Evolutionary conservation across 2,329 filamentous ascomycete genomes (phyloP).

Genomic region (Diaporthe amygdali): DNA sequence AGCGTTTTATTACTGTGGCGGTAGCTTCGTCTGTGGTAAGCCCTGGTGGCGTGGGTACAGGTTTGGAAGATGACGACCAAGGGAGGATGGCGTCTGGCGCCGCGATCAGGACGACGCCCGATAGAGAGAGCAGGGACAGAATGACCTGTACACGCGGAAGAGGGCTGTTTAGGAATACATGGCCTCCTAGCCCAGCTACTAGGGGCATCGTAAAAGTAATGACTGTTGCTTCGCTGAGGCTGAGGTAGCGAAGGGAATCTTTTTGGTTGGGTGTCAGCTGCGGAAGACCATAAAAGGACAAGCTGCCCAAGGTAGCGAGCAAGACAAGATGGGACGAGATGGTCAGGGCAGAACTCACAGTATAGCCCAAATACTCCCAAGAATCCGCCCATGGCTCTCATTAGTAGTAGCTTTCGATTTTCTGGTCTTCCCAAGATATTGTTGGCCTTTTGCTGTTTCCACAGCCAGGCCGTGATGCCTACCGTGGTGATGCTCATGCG

Average conservation of each 20-base stretch:
- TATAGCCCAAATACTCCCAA: conserved; percentile 10
- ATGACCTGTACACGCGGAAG: neutral
- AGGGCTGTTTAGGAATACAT: neutral
- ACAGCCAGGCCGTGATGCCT: neutral
- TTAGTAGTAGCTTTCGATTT: neutral
- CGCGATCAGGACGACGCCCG: conserved; percentile 10
- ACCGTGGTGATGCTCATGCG: conserved; percentile 17
- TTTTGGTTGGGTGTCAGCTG: neutral
- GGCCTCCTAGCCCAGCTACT: neutral
- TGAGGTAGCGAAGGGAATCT: conserved; percentile 10
- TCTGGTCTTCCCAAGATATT: neutral
- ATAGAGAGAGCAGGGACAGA: conserved; percentile 1
- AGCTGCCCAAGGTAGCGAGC: no score
- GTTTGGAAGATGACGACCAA: neutral
- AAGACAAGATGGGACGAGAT: no score
- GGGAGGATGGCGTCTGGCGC: neutral
- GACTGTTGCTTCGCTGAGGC: conserved; percentile 12
- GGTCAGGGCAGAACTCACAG: no score
- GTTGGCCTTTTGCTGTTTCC: neutral
- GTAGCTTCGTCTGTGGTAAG: neutral
- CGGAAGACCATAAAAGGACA: no score
- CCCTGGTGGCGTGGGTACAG: neutral
- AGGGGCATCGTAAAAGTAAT: conserved; percentile 19
- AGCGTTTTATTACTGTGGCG: neutral
- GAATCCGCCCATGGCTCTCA: conserved; percentile 6